Conservation (phyloP, 2,329 filamentous ascomycete genomes). For the Penicillium hesseltinei region DNA sequence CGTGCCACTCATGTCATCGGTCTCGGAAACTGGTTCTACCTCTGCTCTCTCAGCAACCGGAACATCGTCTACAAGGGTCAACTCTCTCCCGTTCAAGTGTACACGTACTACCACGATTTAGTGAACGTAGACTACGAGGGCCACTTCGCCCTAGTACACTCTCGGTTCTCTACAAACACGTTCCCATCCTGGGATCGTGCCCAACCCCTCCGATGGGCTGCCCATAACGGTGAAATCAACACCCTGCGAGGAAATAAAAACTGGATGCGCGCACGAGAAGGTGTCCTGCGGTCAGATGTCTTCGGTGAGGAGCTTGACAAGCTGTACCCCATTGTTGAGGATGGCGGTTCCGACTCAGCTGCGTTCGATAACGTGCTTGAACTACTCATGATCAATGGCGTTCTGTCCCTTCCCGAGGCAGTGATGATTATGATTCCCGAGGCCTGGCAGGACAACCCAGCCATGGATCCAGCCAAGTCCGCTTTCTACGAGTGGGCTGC, state of each 20-base stretch:
- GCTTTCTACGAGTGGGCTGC: constrained; percentile 99
- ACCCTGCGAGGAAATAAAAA: constrained; percentile 98
- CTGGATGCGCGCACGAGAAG: constrained; percentile 97
- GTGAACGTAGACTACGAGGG: constrained; percentile 96
- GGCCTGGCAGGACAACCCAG: constrained; percentile 90
- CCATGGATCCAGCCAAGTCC: constrained; percentile 91
- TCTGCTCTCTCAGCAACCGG: constrained; percentile 94
- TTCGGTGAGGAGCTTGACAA: constrained; percentile 89
- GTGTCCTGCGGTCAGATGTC: constrained; percentile 86
- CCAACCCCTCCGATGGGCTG: constrained; percentile 92
- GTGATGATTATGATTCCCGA: constrained; percentile 99
- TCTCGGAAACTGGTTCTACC: constrained; percentile 97
- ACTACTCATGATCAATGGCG: constrained; percentile 89
- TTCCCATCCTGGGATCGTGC: constrained; percentile 98
- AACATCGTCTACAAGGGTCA: constrained; percentile 99
- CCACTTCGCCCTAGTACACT: constrained; percentile 95
- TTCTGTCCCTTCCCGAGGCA: constrained; percentile 89
- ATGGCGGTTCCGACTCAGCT: constrained; percentile 93
- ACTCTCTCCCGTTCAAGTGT: constrained; percentile 88
- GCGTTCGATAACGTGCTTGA: constrained; percentile 97
- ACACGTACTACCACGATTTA: constrained; percentile 96
- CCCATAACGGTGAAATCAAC: constrained; percentile 98
- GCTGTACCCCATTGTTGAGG: constrained; percentile 92
- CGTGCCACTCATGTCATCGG: constrained; percentile 91
- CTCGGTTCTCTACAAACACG: constrained; percentile 96